Conservation (phyloP, 495 filamentous ascomycete genomes). For the Cenococcum geophilum region DNA sequence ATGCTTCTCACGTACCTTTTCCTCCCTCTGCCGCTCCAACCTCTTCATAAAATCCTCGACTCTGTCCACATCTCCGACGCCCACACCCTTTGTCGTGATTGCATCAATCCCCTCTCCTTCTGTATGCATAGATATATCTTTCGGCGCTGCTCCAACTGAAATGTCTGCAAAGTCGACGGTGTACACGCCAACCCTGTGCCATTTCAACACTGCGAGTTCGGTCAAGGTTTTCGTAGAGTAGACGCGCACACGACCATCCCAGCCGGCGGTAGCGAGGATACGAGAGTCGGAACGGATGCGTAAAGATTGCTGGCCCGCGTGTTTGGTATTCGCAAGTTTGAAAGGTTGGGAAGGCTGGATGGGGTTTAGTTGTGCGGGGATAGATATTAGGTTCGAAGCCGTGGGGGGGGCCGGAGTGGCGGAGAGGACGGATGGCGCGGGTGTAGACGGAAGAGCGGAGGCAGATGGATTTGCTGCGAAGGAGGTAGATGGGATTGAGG, state of each 20-base stretch:
- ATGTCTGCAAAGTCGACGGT: conserved; percentile 66
- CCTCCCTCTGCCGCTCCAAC: conserved; percentile 38
- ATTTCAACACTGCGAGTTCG: conserved; percentile 90
- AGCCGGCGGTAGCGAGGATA: conserved; percentile 87
- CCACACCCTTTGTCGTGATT: background rate
- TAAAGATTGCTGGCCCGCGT: conserved; percentile 82
- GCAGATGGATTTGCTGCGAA: conserved; percentile 8
- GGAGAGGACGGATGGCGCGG: no score
- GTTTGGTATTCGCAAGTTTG: conserved; percentile 47
- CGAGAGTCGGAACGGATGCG: conserved; percentile 71
- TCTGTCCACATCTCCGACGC: background rate
- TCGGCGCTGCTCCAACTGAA: background rate
- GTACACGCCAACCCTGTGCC: conserved; percentile 89
- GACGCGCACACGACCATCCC: conserved; percentile 75
- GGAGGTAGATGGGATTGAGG: background rate
- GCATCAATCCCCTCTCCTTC: background rate
- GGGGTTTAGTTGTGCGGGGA: background rate
- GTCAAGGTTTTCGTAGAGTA: conserved; percentile 76
- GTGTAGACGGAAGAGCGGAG: background rate
- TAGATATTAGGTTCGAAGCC: no score
- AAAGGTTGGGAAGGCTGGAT: conserved; percentile 19
- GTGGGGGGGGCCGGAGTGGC: no score
- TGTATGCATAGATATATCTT: background rate
- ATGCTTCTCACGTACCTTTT: conserved; percentile 63
- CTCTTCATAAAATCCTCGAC: conserved; percentile 12